Base-by-base conservation (phyloP, 2,329 filamentous ascomycete genomes). In the Neofusicoccum parvum region DNA sequence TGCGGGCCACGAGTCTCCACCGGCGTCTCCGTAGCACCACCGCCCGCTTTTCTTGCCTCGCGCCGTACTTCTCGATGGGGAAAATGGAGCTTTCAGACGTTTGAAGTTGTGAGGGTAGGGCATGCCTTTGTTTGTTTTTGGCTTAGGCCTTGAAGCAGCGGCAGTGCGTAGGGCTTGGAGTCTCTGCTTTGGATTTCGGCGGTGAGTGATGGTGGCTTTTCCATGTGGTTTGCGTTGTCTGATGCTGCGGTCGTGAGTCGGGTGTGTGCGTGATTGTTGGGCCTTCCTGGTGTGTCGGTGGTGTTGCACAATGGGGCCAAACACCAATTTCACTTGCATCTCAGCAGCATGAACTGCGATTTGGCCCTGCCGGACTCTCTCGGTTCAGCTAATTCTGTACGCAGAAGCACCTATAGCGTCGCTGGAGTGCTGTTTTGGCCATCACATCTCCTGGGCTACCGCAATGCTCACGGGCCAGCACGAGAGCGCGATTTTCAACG, bases 81-180 rank as follows among this genome's bases (percentile, higher is more conserved):
- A 20, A 37, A 60, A 60, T 60, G 56, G 43, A 45, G 41, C 43
- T 60, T 60, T 60, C 56, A 60, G 56, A 60, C 56, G 56, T 60
- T 60, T 34, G 56, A 60, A 12, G 41, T 60, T 60, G 27, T 27
- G 36, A 12, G 32, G 6, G 5, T 12, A 23, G 41, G n/a, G 20
- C 56, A 48, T 48, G 56, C 41, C 27, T 32, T 27, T n/a, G 41
- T 11, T 12, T 48, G 27, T n/a, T 60, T 60, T 48, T 32, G 43
- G 56, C 27, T 48, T 60, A 60, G 56, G 12, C 12, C 27, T 11
- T 46, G 11, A 39, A 10, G 37, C 3, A 39, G 37, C 37, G 4
- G 37, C 37, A 39, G 14, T 12, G 11, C 37, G 14, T 14, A 11
- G 37, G 14, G 14, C 37, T 39, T 39, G 14, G 37, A 39, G 14